Evolutionary conservation across 495 filamentous ascomycete genomes (phyloP).

Genomic region (Pyrenopolyporus hunteri): DNA sequence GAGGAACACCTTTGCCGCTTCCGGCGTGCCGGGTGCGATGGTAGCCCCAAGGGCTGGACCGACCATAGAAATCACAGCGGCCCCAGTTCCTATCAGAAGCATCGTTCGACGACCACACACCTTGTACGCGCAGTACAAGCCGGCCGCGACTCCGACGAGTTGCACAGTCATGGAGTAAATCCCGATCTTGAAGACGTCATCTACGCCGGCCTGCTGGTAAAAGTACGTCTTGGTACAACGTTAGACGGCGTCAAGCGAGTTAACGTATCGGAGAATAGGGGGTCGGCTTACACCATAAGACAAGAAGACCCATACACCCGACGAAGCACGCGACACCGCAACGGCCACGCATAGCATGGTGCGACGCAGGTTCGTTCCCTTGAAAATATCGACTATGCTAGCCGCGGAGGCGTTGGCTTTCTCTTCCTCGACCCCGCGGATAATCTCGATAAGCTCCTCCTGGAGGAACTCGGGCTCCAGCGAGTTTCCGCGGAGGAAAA

Average conservation of each 20-base stretch:
- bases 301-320: slow-evolving; percentile 41
- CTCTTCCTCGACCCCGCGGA: slow-evolving; percentile 39
- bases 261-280: slow-evolving; percentile 13
- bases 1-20: slow-evolving; percentile 53
- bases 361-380: slow-evolving; percentile 40
- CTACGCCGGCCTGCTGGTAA: slow-evolving; percentile 38
- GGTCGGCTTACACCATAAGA: slow-evolving; percentile 38
- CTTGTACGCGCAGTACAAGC: slow-evolving; percentile 50
- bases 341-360: slow-evolving; percentile 38
- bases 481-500: slow-evolving; percentile 27
- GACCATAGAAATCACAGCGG: slow-evolving; percentile 50
- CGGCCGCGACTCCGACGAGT: slow-evolving; percentile 52
- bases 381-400: slow-evolving; percentile 38
- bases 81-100: slow-evolving; percentile 52
- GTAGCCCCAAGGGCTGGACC: slow-evolving; percentile 35
- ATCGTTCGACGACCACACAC: slow-evolving; percentile 52
- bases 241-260: slow-evolving; percentile 11
- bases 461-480: slow-evolving; percentile 39
- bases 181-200: slow-evolving; percentile 33
- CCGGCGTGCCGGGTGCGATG: slow-evolving; percentile 43
- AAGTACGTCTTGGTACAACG: slow-evolving; percentile 42
- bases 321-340: slow-evolving; percentile 37
- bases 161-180: slow-evolving; percentile 53
- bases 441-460: slow-evolving; percentile 41
- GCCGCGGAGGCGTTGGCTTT: slow-evolving; percentile 31